Conservation (phyloP, 352 stramenopile genomes). For the Phytophthora idaei region DNA sequence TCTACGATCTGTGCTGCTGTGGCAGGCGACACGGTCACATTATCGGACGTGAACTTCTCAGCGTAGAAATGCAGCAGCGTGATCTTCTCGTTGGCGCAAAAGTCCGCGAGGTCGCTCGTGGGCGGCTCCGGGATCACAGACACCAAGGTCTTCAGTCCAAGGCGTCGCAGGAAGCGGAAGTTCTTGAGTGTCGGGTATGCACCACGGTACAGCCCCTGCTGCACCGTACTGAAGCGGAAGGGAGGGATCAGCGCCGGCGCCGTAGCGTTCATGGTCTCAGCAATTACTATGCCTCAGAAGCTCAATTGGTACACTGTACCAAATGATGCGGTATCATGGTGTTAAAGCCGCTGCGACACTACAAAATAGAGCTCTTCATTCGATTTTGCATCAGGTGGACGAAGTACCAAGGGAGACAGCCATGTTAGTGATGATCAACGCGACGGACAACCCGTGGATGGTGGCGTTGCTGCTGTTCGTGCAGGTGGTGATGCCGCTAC, state of each 20-base stretch:
- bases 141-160: slow-evolving; percentile 79
- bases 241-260: slow-evolving; percentile 81
- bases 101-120: slow-evolving; percentile 75
- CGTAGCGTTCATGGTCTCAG: slow-evolving; percentile 43
- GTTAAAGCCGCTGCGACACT: slow-evolving; percentile 11
- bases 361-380: slow-evolving; percentile 18
- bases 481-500: slow-evolving; percentile 74
- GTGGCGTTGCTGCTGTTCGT: slow-evolving; percentile 78
- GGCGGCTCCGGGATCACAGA: slow-evolving; percentile 83
- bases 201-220: slow-evolving; percentile 81
- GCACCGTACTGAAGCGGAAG: slow-evolving; percentile 87
- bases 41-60: slow-evolving; percentile 90
- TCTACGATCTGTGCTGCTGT: slow-evolving; percentile 81
- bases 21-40: slow-evolving; percentile 80
- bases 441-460: slow-evolving; percentile 83
- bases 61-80: slow-evolving; percentile 79
- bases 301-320: slow-evolving; percentile 28
- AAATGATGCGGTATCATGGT: slow-evolving; percentile 16
- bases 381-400: slow-evolving; percentile 6
- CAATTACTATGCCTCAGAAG: background rate
- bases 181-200: slow-evolving; percentile 89
- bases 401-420: slow-evolving; percentile 7
- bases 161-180: slow-evolving; percentile 78
- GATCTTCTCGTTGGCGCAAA: slow-evolving; percentile 77
- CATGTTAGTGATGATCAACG: slow-evolving; percentile 85